These are phyloP conservation scores for Colletotrichum endophyticum DNA, from an alignment of 2,329 filamentous ascomycete species.

Conservation along the genomic window DNA sequence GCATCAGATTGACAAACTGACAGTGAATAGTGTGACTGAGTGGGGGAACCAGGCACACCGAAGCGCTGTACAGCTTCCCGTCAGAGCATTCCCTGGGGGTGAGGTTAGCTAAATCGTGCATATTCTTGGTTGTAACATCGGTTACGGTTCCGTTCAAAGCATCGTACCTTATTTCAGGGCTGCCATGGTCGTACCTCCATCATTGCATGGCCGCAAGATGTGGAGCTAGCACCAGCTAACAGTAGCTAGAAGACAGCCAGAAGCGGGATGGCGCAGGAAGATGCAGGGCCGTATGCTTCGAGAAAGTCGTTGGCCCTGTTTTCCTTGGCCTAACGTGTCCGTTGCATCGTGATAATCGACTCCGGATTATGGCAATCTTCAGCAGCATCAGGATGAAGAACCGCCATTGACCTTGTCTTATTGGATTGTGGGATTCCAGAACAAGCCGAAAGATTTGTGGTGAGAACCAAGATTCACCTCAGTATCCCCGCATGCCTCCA, in stretches of 20 bases:
- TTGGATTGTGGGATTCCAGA: not conserved
- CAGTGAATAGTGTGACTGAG: constrained; percentile 13
- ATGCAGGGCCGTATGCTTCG: not conserved
- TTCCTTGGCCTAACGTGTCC: not conserved
- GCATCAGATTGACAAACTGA: constrained; percentile 14
- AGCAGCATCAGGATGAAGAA: not conserved
- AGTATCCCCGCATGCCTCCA: not conserved
- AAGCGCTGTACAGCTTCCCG: not conserved
- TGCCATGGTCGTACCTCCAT: not conserved
- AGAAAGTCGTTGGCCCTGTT: not conserved
- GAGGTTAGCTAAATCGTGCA: not conserved
- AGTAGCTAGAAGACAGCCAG: not conserved
- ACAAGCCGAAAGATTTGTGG: not conserved
- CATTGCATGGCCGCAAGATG: not conserved
- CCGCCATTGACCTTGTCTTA: not conserved
- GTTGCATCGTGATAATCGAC: not conserved
- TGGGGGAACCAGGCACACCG: constrained; percentile 26
- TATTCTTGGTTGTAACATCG: not conserved
- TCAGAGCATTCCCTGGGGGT: not conserved
- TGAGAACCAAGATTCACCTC: not conserved
- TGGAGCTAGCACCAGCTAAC: not conserved
- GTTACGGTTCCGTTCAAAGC: not conserved
- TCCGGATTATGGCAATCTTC: not conserved
- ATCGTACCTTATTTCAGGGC: not conserved
- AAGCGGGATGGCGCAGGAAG: not conserved